Evolutionary conservation across 108 stramenopile species (phyloP).

Genomic region (Skeletonema grethae): DNA sequence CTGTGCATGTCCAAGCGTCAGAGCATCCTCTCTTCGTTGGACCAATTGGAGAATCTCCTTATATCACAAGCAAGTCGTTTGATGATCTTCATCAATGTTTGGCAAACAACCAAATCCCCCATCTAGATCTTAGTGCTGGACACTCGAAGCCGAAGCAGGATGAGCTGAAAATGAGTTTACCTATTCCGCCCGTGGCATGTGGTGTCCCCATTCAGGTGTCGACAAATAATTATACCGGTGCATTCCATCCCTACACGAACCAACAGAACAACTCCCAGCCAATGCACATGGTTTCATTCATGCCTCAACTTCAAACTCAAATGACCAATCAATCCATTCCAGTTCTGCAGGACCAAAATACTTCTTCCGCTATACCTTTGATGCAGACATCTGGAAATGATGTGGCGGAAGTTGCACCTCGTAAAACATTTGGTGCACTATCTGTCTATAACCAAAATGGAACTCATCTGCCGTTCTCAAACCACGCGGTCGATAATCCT

Average conservation of each 20-base stretch:
- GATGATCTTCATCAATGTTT: conserved; percentile 39
- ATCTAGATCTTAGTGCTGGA: conserved; percentile 34
- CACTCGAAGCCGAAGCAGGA: neutral
- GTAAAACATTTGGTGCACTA: neutral
- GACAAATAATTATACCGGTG: neutral
- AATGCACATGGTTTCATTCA: neutral
- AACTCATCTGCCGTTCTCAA: neutral
- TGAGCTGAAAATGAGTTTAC: neutral
- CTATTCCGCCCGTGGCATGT: neutral
- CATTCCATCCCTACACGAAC: neutral
- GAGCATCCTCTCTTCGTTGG: conserved; percentile 33
- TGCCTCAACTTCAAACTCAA: neutral
- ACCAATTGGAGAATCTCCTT: conserved; percentile 36
- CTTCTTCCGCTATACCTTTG: neutral
- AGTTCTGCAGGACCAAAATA: neutral
- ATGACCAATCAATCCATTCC: neutral
- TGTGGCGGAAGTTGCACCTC: neutral
- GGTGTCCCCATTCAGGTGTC: neutral
- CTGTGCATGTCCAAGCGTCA: neutral
- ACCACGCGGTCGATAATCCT: neutral
- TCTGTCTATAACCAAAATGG: neutral
- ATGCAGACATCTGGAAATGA: neutral
- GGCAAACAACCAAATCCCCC: conserved; percentile 20
- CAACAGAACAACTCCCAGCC: neutral
- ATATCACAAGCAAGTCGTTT: conserved; percentile 47